Evolutionary conservation across 495 filamentous ascomycete genomes (phyloP).

Genomic region (Opeltia flavorubescens): DNA sequence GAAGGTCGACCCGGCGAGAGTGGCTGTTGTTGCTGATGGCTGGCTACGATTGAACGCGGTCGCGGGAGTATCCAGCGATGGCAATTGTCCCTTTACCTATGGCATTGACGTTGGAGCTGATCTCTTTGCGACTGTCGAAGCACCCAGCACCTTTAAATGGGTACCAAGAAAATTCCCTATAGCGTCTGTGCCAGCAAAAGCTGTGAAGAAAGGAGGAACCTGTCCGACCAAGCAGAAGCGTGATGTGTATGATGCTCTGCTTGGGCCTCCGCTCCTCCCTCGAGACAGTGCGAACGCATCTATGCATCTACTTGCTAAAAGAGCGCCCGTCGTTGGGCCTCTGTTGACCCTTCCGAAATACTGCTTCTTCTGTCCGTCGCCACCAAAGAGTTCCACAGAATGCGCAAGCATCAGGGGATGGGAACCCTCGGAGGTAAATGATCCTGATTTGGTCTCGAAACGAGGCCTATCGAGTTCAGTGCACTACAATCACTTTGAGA

Average conservation of each 20-base stretch:
- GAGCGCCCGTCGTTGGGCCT: not conserved
- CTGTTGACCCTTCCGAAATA: not conserved
- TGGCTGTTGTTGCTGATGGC: slow-evolving; percentile 15
- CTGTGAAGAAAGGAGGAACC: not conserved
- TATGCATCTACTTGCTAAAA: not conserved
- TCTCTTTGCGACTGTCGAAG: slow-evolving; percentile 12
- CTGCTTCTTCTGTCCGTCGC: not conserved
- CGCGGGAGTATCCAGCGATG: slow-evolving; percentile 1
- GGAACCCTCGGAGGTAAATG: too few relatives aligned
- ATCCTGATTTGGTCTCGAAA: too few relatives aligned
- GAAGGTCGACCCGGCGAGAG: slow-evolving; percentile 11
- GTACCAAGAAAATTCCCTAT: not conserved
- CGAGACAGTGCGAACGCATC: not conserved
- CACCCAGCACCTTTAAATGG: slow-evolving; percentile 12
- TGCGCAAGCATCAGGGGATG: too few relatives aligned
- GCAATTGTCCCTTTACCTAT: slow-evolving; percentile 17
- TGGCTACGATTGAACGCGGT: slow-evolving; percentile 10
- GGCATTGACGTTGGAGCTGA: slow-evolving; percentile 17
- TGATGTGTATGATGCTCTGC: not conserved
- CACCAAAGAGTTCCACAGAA: not conserved
- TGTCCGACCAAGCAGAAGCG: not conserved
- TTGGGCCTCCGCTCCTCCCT: not conserved
- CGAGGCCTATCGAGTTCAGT: too few relatives aligned
- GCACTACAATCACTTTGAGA: too few relatives aligned
- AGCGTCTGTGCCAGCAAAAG: not conserved